Evolutionary conservation across 2,329 filamentous ascomycete species (phyloP).

Genomic region (Coniella vitis): DNA sequence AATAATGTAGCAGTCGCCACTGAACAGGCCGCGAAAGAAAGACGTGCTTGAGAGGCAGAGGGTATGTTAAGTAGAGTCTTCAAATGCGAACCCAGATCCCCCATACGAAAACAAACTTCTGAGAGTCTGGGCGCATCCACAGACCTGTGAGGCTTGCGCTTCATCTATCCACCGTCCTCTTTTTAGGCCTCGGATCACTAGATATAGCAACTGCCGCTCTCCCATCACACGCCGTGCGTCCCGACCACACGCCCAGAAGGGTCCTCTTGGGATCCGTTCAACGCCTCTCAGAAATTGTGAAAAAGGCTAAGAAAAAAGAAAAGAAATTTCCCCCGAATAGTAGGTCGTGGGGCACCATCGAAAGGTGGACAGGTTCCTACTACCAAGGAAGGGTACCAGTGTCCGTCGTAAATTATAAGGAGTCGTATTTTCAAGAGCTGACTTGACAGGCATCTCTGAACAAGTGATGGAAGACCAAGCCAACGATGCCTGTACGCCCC

Average conservation of each 20-base stretch:
- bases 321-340: conserved; percentile 16
- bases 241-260: conserved; percentile 8
- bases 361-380: conserved; percentile 13
- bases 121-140: conserved; percentile 13
- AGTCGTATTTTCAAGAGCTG: conserved; percentile 17
- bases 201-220: conserved; percentile 11
- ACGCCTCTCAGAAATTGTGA: conserved; percentile 5
- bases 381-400: conserved; percentile 9
- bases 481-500: conserved; percentile 13
- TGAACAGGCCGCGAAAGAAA: conserved; percentile 14
- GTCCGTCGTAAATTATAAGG: conserved; percentile 18
- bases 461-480: conserved; percentile 12
- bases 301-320: conserved; percentile 7
- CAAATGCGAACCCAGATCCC: conserved; percentile 17
- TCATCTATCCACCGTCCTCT: conserved; percentile 8
- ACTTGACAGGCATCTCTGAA: conserved; percentile 14
- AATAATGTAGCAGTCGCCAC: conserved; percentile 17
- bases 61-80: conserved; percentile 18
- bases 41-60: conserved; percentile 16
- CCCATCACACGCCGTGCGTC: conserved; percentile 8
- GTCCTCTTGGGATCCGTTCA: conserved; percentile 11
- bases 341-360: conserved; percentile 17
- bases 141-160: conserved; percentile 11
- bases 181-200: conserved; percentile 10
- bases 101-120: conserved; percentile 12